These are phyloP conservation scores for Endoconidiophora polonica DNA, from an alignment of 2,329 filamentous ascomycete species.

Conservation along the genomic window DNA sequence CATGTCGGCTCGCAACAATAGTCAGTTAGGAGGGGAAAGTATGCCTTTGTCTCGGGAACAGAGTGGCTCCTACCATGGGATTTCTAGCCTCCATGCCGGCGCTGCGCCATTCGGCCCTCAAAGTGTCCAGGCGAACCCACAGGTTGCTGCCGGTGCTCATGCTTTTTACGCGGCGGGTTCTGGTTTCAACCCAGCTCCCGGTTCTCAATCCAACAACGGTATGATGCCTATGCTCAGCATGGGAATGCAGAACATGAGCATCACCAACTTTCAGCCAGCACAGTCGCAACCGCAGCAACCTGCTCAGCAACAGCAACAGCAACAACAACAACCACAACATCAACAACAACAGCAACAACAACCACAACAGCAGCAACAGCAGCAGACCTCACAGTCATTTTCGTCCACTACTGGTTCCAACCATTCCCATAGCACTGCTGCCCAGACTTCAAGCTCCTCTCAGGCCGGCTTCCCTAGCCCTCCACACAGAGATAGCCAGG, in stretches of 20 bases:
- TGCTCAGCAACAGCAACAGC: conserved; percentile 15
- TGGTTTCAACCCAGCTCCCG: conserved; percentile 18
- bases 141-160: conserved; percentile 16
- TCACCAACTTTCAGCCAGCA: conserved; percentile 27
- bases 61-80: conserved; percentile 16
- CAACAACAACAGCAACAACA: conserved; percentile 5
- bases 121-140: conserved; percentile 14
- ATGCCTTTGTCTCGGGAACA: conserved; percentile 5
- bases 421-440: not conserved
- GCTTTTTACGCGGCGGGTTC: conserved; percentile 20
- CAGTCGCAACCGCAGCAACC: conserved; percentile 1
- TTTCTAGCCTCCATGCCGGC: conserved; percentile 48
- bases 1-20: conserved; percentile 6
- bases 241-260: conserved; percentile 34
- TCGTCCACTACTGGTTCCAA: not conserved
- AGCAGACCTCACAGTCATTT: conserved; percentile 13
- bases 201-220: conserved; percentile 12
- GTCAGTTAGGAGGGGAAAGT: conserved; percentile 7
- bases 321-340: not conserved
- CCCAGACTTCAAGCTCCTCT: conserved; percentile 1
- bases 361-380: conserved; percentile 1
- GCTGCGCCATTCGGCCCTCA: conserved; percentile 63
- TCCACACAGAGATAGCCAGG: conserved; percentile 52
- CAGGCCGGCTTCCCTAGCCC: conserved; percentile 10
- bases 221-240: conserved; percentile 45